Evolutionary conservation across 306 rosid genomes (phyloP).

Genomic region (Malus sieversii): DNA sequence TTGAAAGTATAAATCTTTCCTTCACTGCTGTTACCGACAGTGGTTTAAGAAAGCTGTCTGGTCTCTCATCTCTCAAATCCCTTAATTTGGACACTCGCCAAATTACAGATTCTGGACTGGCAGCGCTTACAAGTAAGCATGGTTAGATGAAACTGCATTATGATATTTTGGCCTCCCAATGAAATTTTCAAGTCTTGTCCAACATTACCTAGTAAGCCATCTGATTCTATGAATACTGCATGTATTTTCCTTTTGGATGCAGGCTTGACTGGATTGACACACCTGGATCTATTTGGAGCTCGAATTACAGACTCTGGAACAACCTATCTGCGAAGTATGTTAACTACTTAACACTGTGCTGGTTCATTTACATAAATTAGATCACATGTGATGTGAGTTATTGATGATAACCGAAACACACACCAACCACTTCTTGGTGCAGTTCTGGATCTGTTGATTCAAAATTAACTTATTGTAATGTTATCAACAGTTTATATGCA

Average conservation of each 20-base stretch:
- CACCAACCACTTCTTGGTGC: not conserved
- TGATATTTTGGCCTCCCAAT: not conserved
- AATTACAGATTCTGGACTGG: slow-evolving; percentile 76
- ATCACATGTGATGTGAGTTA: not conserved
- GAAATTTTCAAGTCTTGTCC: not conserved
- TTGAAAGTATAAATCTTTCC: slow-evolving; percentile 83
- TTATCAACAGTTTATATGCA: not conserved
- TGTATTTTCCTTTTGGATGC: slow-evolving; percentile 18
- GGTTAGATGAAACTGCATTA: not conserved
- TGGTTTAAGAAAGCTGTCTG: slow-evolving; percentile 66
- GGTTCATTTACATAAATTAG: not conserved
- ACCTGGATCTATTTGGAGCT: slow-evolving; percentile 93
- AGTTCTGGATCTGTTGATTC: not conserved
- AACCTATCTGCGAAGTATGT: slow-evolving; percentile 61
- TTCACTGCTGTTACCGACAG: slow-evolving; percentile 61
- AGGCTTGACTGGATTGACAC: slow-evolving; percentile 83
- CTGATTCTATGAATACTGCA: not conserved
- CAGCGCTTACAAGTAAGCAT: slow-evolving; percentile 70
- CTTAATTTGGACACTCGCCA: slow-evolving; percentile 91
- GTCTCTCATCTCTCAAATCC: slow-evolving; percentile 78
- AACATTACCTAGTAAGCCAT: not conserved
- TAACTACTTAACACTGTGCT: not conserved
- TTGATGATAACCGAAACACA: not conserved
- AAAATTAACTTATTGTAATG: not conserved
- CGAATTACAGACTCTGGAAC: slow-evolving; percentile 83